Evolutionary conservation across 208 protist genomes (phyloP), one percentile per base, ranked within the genome.

Genomic region (Herpetomonas samuelpessoai): DNA sequence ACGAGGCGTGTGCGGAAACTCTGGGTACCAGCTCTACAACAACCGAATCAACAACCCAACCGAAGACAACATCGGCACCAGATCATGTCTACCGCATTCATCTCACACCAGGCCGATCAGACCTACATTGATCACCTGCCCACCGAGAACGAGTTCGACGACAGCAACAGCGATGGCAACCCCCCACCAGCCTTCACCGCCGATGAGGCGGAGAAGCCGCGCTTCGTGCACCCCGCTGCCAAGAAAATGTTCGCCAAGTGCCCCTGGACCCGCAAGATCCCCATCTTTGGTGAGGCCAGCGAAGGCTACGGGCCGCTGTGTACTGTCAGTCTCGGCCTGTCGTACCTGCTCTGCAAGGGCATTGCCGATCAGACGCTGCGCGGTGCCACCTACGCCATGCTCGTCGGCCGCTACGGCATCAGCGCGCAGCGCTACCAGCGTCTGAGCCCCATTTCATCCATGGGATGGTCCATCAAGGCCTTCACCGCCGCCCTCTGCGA

Each of bases 401-500:
- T 89, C 53, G 39, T 53, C 7, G 21, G 62, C 12, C 72, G 72
- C 51, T 83, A 68, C 57, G 59, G 65, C 30, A 58, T 85, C n/a
- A 44, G 38, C 2, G 73, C 44, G 9, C 25, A 39, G 18, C 56
- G 65, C 7, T 89, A 87, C 49, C 74, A 85, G 71, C 78, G 79
- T 25, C 74, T 89, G 19, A 35, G 45, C 9, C 31, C 49, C 27
- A 59, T 89, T 30, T 41, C 60, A 1, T 51, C 51, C 0, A 71
- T 87, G 67, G 81, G 77, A 26, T 86, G 74, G 71, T 80, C 85
- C n/a, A 69, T 89, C 50, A 92, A 89, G 56, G 67, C 81, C 46
- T 62, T 87, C 56, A 74, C 56, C n/a, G 85, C 76, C 24, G 69
- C 83, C 54, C 29, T 92, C 24, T 80, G 70, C 58, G 85, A 89